A percentile compares a stretch with the other conserved stretches of the same genome.
Evolutionary conservation across 208 protist species (phyloP).

Genomic region (Wallacemonas rigidus): DNA sequence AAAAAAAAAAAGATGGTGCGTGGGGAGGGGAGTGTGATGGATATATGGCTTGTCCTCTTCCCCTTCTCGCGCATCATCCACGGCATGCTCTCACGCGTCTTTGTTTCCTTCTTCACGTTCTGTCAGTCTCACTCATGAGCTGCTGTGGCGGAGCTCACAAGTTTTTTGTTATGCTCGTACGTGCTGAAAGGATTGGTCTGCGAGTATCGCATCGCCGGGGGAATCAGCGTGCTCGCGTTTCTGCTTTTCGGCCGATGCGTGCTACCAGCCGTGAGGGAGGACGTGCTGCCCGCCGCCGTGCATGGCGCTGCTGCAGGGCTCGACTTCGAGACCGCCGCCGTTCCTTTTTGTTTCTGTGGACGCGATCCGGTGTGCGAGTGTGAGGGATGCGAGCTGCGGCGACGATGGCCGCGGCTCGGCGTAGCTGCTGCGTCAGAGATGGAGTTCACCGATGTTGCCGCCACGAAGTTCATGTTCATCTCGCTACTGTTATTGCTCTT

Average conservation of each 20-base stretch:
- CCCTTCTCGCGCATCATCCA: slow-evolving; percentile 3
- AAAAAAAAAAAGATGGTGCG: too few relatives aligned
- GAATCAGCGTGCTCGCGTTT: background rate
- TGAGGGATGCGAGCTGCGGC: background rate
- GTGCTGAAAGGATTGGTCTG: slow-evolving; percentile 53
- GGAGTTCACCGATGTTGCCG: slow-evolving; percentile 1
- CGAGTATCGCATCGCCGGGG: slow-evolving; percentile 24
- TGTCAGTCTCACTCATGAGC: background rate
- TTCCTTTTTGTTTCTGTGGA: background rate
- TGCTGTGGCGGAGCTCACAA: slow-evolving; percentile 8
- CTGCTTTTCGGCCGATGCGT: background rate
- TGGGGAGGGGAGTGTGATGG: background rate
- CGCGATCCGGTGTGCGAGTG: slow-evolving; percentile 1
- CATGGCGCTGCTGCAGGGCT: background rate
- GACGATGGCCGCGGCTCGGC: background rate
- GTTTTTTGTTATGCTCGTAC: slow-evolving; percentile 51
- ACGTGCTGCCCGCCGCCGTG: background rate
- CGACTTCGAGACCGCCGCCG: background rate
- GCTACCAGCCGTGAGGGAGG: background rate
- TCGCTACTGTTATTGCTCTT: slow-evolving; percentile 7
- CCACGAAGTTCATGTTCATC: slow-evolving; percentile 12
- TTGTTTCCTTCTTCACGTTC: background rate
- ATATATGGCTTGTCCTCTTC: slow-evolving; percentile 15
- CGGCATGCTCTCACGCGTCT: background rate
- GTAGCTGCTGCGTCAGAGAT: background rate